Evolutionary conservation across 106 monocot genomes (phyloP).

Genomic region (Iris macrosiphon): DNA sequence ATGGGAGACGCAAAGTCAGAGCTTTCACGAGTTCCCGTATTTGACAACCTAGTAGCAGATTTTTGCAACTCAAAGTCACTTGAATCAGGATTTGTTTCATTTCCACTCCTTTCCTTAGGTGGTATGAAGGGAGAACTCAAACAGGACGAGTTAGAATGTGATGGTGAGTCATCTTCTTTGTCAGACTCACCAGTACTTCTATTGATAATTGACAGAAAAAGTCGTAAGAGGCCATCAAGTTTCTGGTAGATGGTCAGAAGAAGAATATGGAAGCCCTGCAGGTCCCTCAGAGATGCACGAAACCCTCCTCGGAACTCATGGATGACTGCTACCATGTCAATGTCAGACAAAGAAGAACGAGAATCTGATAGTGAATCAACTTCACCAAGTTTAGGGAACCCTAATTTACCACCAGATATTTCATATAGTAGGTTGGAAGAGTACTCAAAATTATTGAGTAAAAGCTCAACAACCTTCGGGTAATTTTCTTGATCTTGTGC

Average conservation of each 20-base stretch:
- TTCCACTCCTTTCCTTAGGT: conserved; percentile 14
- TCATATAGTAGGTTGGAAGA: conserved; percentile 61
- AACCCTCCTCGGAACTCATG: conserved; percentile 78
- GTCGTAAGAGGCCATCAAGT: conserved; percentile 58
- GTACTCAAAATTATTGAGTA: conserved; percentile 52
- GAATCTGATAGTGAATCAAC: conserved; percentile 9
- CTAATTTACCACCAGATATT: conserved; percentile 64
- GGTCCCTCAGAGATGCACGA: conserved; percentile 66
- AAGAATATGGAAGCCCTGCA: conserved; percentile 82
- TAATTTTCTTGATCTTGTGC: conserved; percentile 67
- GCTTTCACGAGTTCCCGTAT: conserved; percentile 30
- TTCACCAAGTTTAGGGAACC: conserved; percentile 36
- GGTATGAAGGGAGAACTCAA: conserved; percentile 11
- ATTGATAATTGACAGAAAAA: conserved; percentile 48
- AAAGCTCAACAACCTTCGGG: conserved; percentile 75
- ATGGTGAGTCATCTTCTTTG: conserved; percentile 47
- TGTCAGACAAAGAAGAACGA: conserved; percentile 32
- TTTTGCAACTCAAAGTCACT: conserved; percentile 39
- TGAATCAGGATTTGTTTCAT: conserved; percentile 24
- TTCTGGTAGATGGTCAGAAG: conserved; percentile 82
- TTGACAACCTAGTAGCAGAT: conserved; percentile 13
- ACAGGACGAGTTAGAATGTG: conserved; percentile 10
- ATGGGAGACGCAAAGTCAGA: conserved; percentile 40
- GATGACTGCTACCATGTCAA: conserved; percentile 38
- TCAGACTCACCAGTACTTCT: conserved; percentile 46